Evolutionary conservation across 495 filamentous ascomycete genomes (phyloP).

Genomic region (Bathelium albidoporum): DNA sequence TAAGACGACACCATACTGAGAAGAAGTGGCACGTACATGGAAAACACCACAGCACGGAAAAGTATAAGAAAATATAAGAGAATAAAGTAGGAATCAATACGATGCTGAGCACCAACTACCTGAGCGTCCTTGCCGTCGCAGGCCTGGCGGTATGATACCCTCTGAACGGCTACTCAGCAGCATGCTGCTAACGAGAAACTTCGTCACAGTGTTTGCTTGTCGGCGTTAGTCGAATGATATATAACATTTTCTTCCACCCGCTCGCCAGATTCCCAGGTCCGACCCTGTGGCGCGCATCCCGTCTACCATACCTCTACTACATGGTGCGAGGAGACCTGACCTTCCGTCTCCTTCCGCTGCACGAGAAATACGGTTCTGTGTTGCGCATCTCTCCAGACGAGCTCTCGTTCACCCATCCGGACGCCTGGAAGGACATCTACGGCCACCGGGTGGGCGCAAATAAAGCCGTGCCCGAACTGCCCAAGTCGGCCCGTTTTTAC

Average conservation of each 20-base stretch:
- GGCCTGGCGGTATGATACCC: background rate
- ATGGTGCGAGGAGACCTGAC: background rate
- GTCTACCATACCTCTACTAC: slow-evolving; percentile 24
- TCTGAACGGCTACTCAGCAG: background rate
- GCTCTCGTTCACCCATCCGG: slow-evolving; percentile 2
- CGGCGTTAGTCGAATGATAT: background rate
- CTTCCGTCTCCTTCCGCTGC: background rate
- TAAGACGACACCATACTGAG: background rate
- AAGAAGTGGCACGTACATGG: background rate
- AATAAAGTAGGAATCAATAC: background rate
- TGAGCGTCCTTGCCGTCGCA: background rate
- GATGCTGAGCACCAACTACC: background rate
- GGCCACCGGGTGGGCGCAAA: slow-evolving; percentile 9
- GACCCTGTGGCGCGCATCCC: background rate
- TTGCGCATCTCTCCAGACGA: slow-evolving; percentile 5
- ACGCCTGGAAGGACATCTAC: slow-evolving; percentile 4
- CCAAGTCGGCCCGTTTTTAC: background rate
- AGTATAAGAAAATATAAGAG: slow-evolving; percentile 1
- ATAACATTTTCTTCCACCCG: slow-evolving; percentile 9
- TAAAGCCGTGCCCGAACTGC: slow-evolving; percentile 16
- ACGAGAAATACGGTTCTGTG: slow-evolving; percentile 6
- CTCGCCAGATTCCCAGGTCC: slow-evolving; percentile 7
- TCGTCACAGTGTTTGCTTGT: background rate
- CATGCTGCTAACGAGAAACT: slow-evolving; percentile 1
- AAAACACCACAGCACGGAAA: background rate